These are phyloP conservation scores for Nelumbo lutea DNA, from an alignment of 164 flowering plant genomes.

Conservation along the genomic window DNA sequence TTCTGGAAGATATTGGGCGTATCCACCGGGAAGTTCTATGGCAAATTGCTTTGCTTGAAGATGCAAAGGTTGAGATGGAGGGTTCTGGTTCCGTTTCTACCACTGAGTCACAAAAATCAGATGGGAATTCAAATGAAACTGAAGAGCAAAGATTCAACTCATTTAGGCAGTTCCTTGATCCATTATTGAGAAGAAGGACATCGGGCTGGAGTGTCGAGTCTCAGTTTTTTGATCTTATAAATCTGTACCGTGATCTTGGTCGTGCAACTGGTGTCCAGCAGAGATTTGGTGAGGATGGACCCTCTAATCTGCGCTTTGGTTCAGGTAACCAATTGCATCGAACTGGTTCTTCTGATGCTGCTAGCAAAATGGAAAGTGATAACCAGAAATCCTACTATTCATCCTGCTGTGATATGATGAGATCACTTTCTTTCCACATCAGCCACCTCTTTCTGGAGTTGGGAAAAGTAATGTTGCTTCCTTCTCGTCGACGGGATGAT, in stretches of 20 bases:
- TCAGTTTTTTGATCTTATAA: conserved; percentile 86
- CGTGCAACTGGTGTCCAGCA: conserved; percentile 70
- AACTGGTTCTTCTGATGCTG: conserved; percentile 37
- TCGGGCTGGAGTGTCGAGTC: conserved; percentile 91
- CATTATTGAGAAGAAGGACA: conserved; percentile 67
- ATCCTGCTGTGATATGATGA: conserved; percentile 88
- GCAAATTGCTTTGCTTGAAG: conserved; percentile 92
- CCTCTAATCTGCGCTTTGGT: conserved; percentile 44
- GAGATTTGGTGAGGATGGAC: conserved; percentile 42
- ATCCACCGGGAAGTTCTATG: conserved; percentile 84
- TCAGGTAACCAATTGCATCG: conserved; percentile 35
- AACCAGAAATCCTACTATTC: conserved; percentile 67
- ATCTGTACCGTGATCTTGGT: conserved; percentile 76
- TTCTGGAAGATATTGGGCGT: conserved; percentile 82
- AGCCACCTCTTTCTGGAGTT: conserved; percentile 85
- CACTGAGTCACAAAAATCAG: conserved; percentile 42
- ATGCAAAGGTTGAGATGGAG: conserved; percentile 54
- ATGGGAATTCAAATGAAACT: conserved; percentile 36
- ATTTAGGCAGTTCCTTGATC: conserved; percentile 89
- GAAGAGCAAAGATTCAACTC: conserved; percentile 78
- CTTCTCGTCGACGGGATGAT: conserved; percentile 93
- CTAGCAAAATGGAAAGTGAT: conserved; percentile 43
- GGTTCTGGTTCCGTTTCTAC: conserved; percentile 41
- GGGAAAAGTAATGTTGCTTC: conserved; percentile 86
- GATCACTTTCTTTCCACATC: conserved; percentile 78